phyloP scores from a whole-genome alignment of 2,329 filamentous ascomycete species.

The Lachnellula arida region DNA sequence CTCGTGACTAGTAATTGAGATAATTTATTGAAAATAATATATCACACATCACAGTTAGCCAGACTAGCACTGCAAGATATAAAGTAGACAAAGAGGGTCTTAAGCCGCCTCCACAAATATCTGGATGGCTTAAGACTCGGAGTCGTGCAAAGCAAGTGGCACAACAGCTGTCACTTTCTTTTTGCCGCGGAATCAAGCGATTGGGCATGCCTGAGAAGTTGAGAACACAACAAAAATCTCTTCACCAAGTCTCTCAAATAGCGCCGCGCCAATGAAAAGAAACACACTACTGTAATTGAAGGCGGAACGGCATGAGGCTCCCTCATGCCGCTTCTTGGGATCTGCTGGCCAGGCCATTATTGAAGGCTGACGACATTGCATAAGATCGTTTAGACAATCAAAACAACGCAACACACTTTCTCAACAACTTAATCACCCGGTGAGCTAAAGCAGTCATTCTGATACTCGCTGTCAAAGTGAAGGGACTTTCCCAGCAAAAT shows the following conservation, averaged over 20 bases:
- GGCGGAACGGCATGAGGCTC: background rate
- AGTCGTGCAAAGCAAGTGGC: background rate
- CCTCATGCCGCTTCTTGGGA: background rate
- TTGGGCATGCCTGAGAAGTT: background rate
- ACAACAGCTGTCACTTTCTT: constrained; percentile 3
- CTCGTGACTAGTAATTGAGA: no score
- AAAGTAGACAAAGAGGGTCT: background rate
- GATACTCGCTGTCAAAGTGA: background rate
- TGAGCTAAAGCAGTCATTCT: background rate
- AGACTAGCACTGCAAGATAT: background rate
- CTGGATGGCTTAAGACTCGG: background rate
- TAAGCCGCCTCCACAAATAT: background rate
- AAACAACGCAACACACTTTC: background rate
- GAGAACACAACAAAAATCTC: background rate
- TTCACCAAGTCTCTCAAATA: background rate
- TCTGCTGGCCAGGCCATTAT: background rate
- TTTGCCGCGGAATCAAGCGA: background rate
- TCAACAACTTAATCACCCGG: background rate
- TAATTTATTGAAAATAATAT: background rate
- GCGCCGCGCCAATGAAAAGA: background rate
- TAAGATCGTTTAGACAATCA: background rate
- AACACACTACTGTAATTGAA: background rate
- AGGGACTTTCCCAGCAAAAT: background rate
- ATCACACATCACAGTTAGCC: background rate
- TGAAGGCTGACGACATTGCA: background rate